phyloP scores from a whole-genome alignment of 2,329 filamentous ascomycete genomes.

The Lecanicillium sp. region DNA sequence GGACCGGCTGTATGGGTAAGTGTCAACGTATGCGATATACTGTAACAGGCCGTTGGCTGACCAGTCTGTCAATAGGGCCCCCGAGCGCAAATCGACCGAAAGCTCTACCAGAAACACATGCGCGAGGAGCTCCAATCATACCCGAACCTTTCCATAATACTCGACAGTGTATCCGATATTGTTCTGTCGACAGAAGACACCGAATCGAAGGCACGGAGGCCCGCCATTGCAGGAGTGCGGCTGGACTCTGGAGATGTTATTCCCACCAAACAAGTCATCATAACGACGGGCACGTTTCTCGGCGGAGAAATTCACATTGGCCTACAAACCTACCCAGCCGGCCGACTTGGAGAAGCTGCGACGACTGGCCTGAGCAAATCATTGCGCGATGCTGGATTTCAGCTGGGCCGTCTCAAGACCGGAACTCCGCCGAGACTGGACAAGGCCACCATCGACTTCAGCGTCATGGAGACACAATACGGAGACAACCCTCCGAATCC shows the following conservation, averaged over 20 bases:
- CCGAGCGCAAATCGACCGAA: slow-evolving; percentile 88
- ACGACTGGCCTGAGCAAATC: slow-evolving; percentile 92
- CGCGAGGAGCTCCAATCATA: slow-evolving; percentile 74
- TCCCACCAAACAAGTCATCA: slow-evolving; percentile 74
- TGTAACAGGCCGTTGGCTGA: neutral
- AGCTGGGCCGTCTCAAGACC: slow-evolving; percentile 86
- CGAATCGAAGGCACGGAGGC: slow-evolving; percentile 41
- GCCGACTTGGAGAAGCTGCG: slow-evolving; percentile 88
- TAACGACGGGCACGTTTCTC: slow-evolving; percentile 93
- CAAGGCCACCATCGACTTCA: slow-evolving; percentile 74
- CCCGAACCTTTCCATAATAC: slow-evolving; percentile 70
- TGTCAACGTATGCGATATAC: slow-evolving; percentile 2
- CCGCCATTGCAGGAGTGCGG: slow-evolving; percentile 75
- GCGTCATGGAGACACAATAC: slow-evolving; percentile 61
- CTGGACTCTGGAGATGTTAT: slow-evolving; percentile 84
- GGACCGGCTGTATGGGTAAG: slow-evolving; percentile 85
- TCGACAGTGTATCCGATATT: slow-evolving; percentile 89
- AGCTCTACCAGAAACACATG: slow-evolving; percentile 87
- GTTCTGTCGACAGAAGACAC: slow-evolving; percentile 49
- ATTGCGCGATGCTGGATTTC: slow-evolving; percentile 79
- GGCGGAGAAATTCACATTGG: slow-evolving; percentile 97
- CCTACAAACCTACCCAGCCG: slow-evolving; percentile 74
- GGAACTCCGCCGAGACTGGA: slow-evolving; percentile 88
- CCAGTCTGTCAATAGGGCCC: slow-evolving; percentile 53
- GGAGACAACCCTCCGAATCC: slow-evolving; percentile 83